phyloP scores from a whole-genome alignment of 2,329 filamentous ascomycete species.

The Apiospora arundinis region DNA sequence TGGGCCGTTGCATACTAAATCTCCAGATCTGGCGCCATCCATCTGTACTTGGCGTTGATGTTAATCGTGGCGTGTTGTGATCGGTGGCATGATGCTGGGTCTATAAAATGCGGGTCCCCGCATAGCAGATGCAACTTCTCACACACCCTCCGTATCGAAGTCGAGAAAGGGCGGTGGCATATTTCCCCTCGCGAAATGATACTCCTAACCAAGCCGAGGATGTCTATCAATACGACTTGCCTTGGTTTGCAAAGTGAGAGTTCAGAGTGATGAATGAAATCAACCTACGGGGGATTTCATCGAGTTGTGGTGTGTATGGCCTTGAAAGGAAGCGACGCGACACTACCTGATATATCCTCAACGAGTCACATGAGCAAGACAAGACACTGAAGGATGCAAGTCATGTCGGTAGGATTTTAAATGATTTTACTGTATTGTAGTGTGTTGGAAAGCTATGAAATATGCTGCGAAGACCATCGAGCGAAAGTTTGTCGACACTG shows the following conservation, averaged over 20 bases:
- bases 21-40: constrained; percentile 13
- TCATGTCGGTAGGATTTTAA: background rate
- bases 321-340: background rate
- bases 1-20: constrained; percentile 9
- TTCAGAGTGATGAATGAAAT: background rate
- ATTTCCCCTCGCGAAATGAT: background rate
- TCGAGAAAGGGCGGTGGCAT: background rate
- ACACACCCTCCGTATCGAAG: constrained; percentile 13
- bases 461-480: background rate
- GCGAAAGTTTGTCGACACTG: background rate
- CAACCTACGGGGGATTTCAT: background rate
- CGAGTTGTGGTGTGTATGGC: background rate
- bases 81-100: constrained; percentile 9
- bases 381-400: background rate
- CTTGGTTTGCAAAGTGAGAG: background rate
- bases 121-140: constrained; percentile 8
- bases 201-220: background rate
- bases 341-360: background rate
- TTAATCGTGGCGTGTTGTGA: constrained; percentile 13
- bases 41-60: constrained; percentile 15
- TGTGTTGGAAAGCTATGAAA: constrained; percentile 9
- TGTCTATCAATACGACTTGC: background rate
- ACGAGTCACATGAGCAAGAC: background rate
- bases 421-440: constrained; percentile 22
- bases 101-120: constrained; percentile 1